Evolutionary conservation across 768 basidiomycete species (phyloP), one percentile per base, ranked within the genome.

Genomic region (Steccherinum ochraceum): DNA sequence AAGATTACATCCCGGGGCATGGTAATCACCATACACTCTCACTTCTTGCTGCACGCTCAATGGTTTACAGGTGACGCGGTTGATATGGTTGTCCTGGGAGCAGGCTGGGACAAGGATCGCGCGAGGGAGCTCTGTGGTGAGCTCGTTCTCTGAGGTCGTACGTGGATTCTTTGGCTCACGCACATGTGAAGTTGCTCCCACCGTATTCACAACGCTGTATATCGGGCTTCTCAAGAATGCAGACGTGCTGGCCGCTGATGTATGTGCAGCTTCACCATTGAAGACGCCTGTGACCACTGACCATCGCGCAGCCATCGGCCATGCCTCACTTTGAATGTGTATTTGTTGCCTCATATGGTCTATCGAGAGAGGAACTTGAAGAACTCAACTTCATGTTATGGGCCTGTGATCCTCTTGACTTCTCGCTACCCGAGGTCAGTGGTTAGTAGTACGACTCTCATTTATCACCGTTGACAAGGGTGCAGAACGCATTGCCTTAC

Each of bases 1-100:
- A 77, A 61, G 93, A 97, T 63, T 95, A 95, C 55, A 90, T 97
- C 35, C 81, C 83, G 1, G 86, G 86, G 3, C 76, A 86, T 42
- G 90, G 91, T 55, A 43, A 42, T 35, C 35, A n/a, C n/a, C n/a
- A n/a, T 27, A n/a, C 35, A 39, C 11, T 11, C 11, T 39, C 35
- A 39, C n/a, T 39, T 11, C 35, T 39, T 39, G 35, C n/a, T n/a
- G 11, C 35, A n/a, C 11, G 5, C 23, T 24, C n/a, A 21, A 19
- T 39, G 2, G 24, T 5, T 16, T 41, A 13, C 40, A 53, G 56
- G 57, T 0, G 93, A 97, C 64, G 76, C 80, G 3, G 57, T 93
- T 13, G 90, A 93, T 63, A 74, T 95, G 51, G 81, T 82, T 3
- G 61, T 95, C 26, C 67, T 95, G 18, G 93, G 80, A 1, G 90